phyloP scores from a whole-genome alignment of 179 eudicot species.

The Carnegiea gigantea region DNA sequence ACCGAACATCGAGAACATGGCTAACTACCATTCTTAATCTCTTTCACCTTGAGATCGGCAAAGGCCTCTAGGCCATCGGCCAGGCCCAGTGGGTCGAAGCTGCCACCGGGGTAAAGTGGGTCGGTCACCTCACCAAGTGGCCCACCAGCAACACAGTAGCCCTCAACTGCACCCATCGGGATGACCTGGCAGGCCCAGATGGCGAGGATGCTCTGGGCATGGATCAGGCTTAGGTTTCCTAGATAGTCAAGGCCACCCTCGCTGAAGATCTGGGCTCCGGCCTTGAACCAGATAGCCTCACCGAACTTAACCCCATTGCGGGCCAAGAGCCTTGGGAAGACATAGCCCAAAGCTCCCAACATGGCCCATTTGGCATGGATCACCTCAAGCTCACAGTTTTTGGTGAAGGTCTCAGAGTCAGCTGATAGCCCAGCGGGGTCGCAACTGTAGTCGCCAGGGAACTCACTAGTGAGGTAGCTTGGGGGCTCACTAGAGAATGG shows the following conservation, averaged over 20 bases:
- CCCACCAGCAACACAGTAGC: conserved; percentile 43
- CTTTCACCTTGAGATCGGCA: conserved; percentile 74
- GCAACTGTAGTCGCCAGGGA: conserved; percentile 57
- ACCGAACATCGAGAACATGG: conserved; percentile 80
- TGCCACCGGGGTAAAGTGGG: conserved; percentile 71
- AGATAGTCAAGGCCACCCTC: conserved; percentile 43
- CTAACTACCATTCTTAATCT: conserved; percentile 68
- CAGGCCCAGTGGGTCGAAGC: conserved; percentile 66
- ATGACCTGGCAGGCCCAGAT: conserved; percentile 41
- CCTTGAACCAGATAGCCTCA: conserved; percentile 43
- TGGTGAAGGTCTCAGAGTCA: conserved; percentile 37
- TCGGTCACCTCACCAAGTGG: conserved; percentile 65
- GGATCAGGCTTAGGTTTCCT: conserved; percentile 43
- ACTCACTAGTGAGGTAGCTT: conserved; percentile 60
- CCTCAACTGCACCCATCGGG: conserved; percentile 45
- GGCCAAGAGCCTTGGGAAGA: conserved; percentile 40
- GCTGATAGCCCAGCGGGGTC: conserved; percentile 43
- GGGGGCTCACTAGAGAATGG: conserved; percentile 72
- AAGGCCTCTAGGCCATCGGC: conserved; percentile 81
- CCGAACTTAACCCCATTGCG: conserved; percentile 42
- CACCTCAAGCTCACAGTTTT: conserved; percentile 38
- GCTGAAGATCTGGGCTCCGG: conserved; percentile 41
- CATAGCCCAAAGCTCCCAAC: conserved; percentile 43
- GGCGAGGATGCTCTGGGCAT: conserved; percentile 40
- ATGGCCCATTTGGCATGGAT: conserved; percentile 42